These are phyloP conservation scores for Globisporangium alternatum DNA, from an alignment of 352 stramenopile species.

Conservation along the genomic window DNA sequence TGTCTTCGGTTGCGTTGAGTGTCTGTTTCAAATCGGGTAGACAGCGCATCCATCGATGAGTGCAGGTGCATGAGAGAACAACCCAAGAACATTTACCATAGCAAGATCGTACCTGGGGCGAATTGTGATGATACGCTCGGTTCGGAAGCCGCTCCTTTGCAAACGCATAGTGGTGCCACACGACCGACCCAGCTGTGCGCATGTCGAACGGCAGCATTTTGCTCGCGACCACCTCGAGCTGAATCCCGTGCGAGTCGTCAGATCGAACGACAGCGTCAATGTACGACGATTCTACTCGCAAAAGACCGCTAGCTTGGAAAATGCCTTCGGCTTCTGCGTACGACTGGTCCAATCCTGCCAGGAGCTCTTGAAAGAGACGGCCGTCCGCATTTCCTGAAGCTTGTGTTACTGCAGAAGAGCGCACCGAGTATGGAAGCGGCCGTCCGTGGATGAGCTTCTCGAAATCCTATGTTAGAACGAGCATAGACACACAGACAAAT, in stretches of 20 bases:
- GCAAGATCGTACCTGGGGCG: conserved; percentile 25
- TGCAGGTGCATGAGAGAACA: not conserved
- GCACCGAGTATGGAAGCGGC: not conserved
- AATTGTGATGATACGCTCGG: conserved; percentile 39
- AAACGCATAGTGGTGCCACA: conserved; percentile 40
- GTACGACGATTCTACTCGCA: conserved; percentile 24
- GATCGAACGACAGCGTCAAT: conserved; percentile 32
- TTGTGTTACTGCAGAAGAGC: conserved; percentile 9
- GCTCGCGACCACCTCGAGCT: conserved; percentile 43
- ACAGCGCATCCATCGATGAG: not conserved
- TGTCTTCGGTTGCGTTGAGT: conserved; percentile 30
- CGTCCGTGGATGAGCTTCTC: not conserved
- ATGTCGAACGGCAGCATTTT: conserved; percentile 51
- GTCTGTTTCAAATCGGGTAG: not conserved
- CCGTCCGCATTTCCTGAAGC: not conserved
- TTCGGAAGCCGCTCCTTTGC: conserved; percentile 38
- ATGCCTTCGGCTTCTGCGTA: conserved; percentile 27
- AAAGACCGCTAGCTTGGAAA: conserved; percentile 40
- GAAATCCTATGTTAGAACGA: conserved; percentile 2
- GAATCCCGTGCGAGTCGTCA: conserved; percentile 33
- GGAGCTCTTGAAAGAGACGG: conserved; percentile 29
- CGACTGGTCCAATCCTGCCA: conserved; percentile 24
- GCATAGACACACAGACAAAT: too few relatives aligned
- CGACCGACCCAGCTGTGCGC: conserved; percentile 28
- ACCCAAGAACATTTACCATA: too few relatives aligned